These are phyloP conservation scores for Globisporangium cystogenes DNA, from an alignment of 352 stramenopile species.

Conservation along the genomic window DNA sequence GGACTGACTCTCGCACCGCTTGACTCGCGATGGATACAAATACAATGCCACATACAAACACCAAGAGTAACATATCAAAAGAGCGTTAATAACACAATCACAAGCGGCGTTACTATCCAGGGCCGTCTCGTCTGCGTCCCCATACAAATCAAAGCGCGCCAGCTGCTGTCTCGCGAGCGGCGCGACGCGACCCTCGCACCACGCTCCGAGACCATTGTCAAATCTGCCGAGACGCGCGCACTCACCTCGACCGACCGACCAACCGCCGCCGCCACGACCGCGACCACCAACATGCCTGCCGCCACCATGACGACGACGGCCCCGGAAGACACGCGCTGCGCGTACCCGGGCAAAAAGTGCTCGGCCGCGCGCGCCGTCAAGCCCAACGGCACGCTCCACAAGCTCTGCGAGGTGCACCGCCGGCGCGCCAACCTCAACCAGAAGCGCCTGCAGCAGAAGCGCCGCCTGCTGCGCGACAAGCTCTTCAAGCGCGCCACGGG, in stretches of 20 bases:
- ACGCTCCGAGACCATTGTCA: not conserved
- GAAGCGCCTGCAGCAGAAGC: constrained; percentile 13
- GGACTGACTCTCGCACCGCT: not conserved
- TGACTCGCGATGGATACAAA: not conserved
- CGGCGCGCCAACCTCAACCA: constrained; percentile 33
- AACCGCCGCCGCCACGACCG: too few relatives aligned
- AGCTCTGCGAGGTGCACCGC: constrained; percentile 67
- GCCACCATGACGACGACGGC: not conserved
- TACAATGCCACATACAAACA: not conserved
- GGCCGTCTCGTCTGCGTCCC: too few relatives aligned
- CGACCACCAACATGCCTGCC: not conserved
- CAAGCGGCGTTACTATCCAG: too few relatives aligned
- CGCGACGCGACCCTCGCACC: too few relatives aligned
- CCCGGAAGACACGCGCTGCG: constrained; percentile 34
- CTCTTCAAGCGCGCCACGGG: constrained; percentile 10
- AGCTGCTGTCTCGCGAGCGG: too few relatives aligned
- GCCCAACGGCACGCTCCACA: constrained; percentile 65
- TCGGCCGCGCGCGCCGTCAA: constrained; percentile 49
- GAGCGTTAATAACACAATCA: too few relatives aligned
- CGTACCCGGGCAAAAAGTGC: constrained; percentile 73
- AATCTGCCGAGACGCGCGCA: not conserved
- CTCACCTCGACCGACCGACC: too few relatives aligned
- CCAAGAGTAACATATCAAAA: too few relatives aligned
- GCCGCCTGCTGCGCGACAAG: constrained; percentile 11
- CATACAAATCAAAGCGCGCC: too few relatives aligned